Percentiles rank a stretch among this genome's conserved stretches.
phyloP scores from a whole-genome alignment of 75 land plant genomes.

The Sequoia sempervirens region DNA sequence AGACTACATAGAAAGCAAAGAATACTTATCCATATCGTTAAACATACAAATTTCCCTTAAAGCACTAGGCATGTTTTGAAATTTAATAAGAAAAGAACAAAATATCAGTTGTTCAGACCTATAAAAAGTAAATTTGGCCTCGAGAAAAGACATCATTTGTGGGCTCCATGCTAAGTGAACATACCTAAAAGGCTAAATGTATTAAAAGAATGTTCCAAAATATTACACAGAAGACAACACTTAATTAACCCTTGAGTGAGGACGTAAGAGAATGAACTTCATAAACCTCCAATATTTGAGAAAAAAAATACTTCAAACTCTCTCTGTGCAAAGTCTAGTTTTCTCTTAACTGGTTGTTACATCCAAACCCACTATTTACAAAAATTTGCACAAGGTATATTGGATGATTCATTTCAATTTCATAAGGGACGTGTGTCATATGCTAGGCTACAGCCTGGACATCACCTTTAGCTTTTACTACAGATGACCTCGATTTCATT shows the following conservation, averaged over 20 bases:
- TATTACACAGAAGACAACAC: background rate
- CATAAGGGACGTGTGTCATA: too few relatives aligned
- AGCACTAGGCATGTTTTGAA: background rate
- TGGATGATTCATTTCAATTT: too few relatives aligned
- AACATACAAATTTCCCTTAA: background rate
- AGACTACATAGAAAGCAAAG: background rate
- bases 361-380: background rate
- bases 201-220: background rate
- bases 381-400: too few relatives aligned
- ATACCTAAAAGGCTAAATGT: background rate
- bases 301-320: background rate
- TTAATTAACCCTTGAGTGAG: too few relatives aligned
- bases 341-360: background rate
- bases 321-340: background rate
- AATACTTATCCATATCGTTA: background rate
- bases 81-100: background rate
- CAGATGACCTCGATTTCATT: background rate
- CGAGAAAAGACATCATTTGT: background rate
- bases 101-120: background rate
- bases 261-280: background rate
- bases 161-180: background rate
- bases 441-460: too few relatives aligned
- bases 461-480: background rate
- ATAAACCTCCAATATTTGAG: background rate
- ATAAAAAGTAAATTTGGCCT: too few relatives aligned